These are phyloP conservation scores for Mycotypha africana DNA, from an alignment of 371 early-diverging fungal species.

Conservation along the genomic window DNA sequence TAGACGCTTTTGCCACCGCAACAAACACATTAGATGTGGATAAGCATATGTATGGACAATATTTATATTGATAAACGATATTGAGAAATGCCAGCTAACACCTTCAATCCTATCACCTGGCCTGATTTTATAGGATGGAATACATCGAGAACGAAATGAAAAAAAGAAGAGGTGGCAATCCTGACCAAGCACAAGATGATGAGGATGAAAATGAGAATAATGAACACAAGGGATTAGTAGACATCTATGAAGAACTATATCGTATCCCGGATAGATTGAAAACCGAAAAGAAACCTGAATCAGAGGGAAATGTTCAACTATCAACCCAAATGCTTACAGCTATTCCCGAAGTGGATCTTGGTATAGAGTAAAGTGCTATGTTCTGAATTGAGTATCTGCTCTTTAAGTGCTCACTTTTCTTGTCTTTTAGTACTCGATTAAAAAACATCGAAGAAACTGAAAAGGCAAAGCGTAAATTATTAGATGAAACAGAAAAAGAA, in stretches of 20 bases:
- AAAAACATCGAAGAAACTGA: constrained; percentile 86
- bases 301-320: constrained; percentile 83
- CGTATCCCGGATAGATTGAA: constrained; percentile 69
- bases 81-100: too few relatives aligned
- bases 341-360: constrained; percentile 92
- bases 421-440: constrained; percentile 54
- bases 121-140: constrained; percentile 74
- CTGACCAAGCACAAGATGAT: constrained; percentile 9
- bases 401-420: too few relatives aligned
- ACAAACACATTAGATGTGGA: constrained; percentile 82
- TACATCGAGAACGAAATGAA: constrained; percentile 36
- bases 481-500: constrained; percentile 23
- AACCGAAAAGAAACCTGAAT: constrained; percentile 52
- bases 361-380: constrained; percentile 72
- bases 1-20: constrained; percentile 76
- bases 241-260: constrained; percentile 61
- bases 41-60: constrained; percentile 75
- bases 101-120: too few relatives aligned
- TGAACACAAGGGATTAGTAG: constrained; percentile 14
- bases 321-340: constrained; percentile 89
- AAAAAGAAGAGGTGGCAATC: constrained; percentile 13
- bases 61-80: too few relatives aligned
- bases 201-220: constrained; percentile 28
- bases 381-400: too few relatives aligned
- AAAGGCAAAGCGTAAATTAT: constrained; percentile 64